Evolutionary conservation across 257 asterid genomes (phyloP).

Genomic region (Phtheirospermum japonicum): DNA sequence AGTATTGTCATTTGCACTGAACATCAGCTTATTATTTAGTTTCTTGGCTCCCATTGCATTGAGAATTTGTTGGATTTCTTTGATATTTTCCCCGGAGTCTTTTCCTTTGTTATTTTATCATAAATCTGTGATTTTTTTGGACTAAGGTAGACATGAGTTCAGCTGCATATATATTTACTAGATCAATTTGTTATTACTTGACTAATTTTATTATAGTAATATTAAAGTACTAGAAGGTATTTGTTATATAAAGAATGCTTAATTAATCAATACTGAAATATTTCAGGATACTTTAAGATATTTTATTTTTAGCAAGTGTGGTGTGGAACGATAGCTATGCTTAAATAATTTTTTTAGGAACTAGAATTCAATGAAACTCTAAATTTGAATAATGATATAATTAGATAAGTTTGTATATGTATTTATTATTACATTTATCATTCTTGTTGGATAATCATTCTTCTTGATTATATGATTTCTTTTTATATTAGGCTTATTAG

Average conservation of each 20-base stretch:
- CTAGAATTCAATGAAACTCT: neutral
- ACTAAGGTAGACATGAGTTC: neutral
- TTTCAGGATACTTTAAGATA: neutral
- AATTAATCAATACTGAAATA: too few species aligned
- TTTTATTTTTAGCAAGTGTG: too few species aligned
- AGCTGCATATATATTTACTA: too few species aligned
- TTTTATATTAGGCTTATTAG: conserved; percentile 41
- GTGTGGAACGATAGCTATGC: neutral
- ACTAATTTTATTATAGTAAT: neutral
- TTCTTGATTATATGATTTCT: neutral
- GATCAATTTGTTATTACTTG: neutral
- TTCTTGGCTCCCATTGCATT: neutral
- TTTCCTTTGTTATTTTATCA: conserved; percentile 4
- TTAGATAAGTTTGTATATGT: neutral
- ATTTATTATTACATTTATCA: neutral
- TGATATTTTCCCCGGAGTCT: neutral
- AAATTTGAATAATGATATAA: neutral
- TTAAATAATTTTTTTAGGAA: neutral
- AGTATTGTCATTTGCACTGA: too few species aligned
- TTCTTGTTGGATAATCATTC: too few species aligned
- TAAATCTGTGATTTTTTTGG: neutral
- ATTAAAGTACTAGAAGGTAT: neutral
- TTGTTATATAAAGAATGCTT: neutral
- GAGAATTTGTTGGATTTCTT: neutral
- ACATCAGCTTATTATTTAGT: too few species aligned